These are phyloP conservation scores for Hyphopichia homilentoma DNA, from an alignment of 805 yeast genomes.

Conservation along the genomic window DNA sequence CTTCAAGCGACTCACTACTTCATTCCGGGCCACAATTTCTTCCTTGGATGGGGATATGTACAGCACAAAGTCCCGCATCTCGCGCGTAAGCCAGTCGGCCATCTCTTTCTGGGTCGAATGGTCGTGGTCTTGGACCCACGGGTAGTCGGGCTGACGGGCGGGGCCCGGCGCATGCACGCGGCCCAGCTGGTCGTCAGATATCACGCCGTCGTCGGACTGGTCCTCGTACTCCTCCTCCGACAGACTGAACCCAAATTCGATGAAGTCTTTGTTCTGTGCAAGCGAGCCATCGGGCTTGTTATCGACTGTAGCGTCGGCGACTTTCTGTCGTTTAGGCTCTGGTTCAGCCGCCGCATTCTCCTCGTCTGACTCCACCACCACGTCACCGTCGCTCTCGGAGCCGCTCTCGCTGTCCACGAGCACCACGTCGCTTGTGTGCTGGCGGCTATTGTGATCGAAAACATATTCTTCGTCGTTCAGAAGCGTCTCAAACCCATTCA, in stretches of 20 bases:
- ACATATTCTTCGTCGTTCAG: conserved; percentile 22
- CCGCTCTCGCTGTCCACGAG: conserved; percentile 21
- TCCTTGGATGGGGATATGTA: conserved; percentile 80
- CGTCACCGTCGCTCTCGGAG: conserved; percentile 12
- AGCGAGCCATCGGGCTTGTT: too few species aligned
- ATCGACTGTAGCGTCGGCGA: too few species aligned
- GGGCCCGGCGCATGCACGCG: conserved; percentile 15
- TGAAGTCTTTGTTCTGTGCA: conserved; percentile 52
- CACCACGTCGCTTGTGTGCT: conserved; percentile 19
- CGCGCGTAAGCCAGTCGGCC: conserved; percentile 83
- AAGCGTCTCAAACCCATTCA: conserved; percentile 13
- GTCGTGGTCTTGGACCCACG: conserved; percentile 79
- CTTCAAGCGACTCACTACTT: conserved; percentile 59
- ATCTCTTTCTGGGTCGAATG: conserved; percentile 74
- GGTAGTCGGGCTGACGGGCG: conserved; percentile 39
- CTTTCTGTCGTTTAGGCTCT: too few species aligned
- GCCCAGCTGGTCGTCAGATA: conserved; percentile 34
- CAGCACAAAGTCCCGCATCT: conserved; percentile 77
- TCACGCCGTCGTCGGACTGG: conserved; percentile 27
- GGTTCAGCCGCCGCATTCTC: too few species aligned
- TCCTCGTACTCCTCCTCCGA: conserved; percentile 34
- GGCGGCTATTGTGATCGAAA: conserved; percentile 16
- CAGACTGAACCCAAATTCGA: conserved; percentile 50
- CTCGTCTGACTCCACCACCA: conserved; percentile 19
- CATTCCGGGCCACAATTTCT: conserved; percentile 67